phyloP scores from a whole-genome alignment of 345 rosid species.

The Crucihimalaya himalaica region DNA sequence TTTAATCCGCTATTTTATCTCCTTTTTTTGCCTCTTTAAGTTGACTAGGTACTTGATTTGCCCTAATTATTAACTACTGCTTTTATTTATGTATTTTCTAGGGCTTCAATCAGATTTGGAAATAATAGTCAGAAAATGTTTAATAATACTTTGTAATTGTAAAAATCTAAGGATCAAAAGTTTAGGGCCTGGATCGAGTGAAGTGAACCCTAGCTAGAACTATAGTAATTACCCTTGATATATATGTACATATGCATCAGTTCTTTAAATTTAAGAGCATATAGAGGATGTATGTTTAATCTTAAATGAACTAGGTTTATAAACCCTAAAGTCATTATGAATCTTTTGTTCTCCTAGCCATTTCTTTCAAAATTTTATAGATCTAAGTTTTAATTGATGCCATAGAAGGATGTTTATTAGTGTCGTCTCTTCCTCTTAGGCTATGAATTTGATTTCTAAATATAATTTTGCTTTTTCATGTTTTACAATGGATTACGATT shows the following conservation, averaged over 20 bases:
- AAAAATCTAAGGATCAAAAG: not conserved
- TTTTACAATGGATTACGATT: not conserved
- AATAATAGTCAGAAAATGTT: not conserved
- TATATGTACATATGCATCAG: not conserved
- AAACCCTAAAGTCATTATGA: not conserved
- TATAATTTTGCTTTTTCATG: not conserved
- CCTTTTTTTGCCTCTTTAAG: not conserved
- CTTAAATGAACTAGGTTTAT: not conserved
- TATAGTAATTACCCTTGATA: not conserved
- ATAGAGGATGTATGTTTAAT: not conserved
- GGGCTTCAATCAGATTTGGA: slow-evolving; percentile 17
- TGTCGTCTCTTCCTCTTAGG: not conserved
- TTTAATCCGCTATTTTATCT: not conserved
- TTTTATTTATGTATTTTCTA: slow-evolving; percentile 16
- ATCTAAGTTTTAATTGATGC: not conserved
- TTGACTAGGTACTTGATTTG: slow-evolving; percentile 20
- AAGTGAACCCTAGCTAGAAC: slow-evolving; percentile 16
- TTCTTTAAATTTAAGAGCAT: not conserved
- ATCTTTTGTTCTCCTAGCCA: not conserved
- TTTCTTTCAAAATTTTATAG: not conserved
- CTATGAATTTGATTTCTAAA: not conserved
- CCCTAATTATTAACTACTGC: slow-evolving; percentile 36
- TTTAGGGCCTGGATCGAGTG: not conserved
- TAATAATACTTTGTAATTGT: not conserved
- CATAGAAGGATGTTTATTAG: not conserved